phyloP scores from a whole-genome alignment of 345 rosid species.

The Lepidium aucheri region DNA sequence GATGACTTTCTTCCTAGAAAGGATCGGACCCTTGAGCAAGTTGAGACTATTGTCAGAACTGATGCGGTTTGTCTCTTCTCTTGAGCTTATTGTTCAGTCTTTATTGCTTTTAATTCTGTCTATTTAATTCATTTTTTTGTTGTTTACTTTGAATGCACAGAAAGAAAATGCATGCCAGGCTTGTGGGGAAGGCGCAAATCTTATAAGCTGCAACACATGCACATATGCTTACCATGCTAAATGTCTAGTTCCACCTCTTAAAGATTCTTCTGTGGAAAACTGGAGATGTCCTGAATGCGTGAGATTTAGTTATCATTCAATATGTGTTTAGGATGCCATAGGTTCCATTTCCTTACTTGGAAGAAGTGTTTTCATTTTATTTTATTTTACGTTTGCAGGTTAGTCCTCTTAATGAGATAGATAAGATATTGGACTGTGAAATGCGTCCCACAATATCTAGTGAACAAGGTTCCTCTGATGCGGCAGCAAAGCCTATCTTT shows the following conservation, averaged over 20 bases:
- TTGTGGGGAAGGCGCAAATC: slow-evolving; percentile 70
- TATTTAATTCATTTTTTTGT: background rate
- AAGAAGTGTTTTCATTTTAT: background rate
- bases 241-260: slow-evolving; percentile 72
- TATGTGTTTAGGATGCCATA: background rate
- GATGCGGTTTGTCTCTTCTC: slow-evolving; percentile 59
- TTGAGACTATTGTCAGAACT: slow-evolving; percentile 67
- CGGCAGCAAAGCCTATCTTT: slow-evolving; percentile 62
- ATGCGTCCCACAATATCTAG: slow-evolving; percentile 84
- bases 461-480: slow-evolving; percentile 46
- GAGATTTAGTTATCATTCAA: background rate
- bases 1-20: slow-evolving; percentile 55
- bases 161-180: slow-evolving; percentile 74
- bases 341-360: background rate
- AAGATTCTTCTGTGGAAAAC: slow-evolving; percentile 56
- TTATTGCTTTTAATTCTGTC: background rate
- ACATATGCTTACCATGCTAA: slow-evolving; percentile 76
- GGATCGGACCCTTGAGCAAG: slow-evolving; percentile 42
- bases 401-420: slow-evolving; percentile 91
- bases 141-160: slow-evolving; percentile 6
- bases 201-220: slow-evolving; percentile 79
- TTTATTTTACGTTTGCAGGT: slow-evolving; percentile 47
- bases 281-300: slow-evolving; percentile 93
- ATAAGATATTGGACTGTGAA: slow-evolving; percentile 87
- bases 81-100: background rate